Conservation (phyloP, 805 yeast species). For the Candida nonsorbophila region DNA sequence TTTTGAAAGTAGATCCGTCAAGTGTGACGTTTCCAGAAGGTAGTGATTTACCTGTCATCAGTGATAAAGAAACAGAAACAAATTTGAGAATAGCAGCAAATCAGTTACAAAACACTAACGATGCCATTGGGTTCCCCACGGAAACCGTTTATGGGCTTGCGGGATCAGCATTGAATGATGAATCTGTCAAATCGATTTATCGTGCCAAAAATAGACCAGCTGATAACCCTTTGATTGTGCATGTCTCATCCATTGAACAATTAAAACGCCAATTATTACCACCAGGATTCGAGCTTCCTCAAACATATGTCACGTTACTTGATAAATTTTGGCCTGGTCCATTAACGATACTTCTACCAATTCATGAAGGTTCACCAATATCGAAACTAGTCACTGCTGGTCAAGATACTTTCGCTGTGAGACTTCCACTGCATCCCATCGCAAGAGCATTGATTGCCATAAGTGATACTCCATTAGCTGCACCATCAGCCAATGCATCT, state of each 20-base stretch:
- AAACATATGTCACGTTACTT: constrained; percentile 58
- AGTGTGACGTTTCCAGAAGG: constrained; percentile 45
- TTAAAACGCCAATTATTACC: constrained; percentile 56
- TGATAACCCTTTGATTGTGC: constrained; percentile 92
- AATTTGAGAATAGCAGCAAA: constrained; percentile 57
- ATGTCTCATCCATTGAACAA: constrained; percentile 74
- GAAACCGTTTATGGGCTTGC: constrained; percentile 97
- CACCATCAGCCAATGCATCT: constrained; percentile 96
- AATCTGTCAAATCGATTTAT: constrained; percentile 72
- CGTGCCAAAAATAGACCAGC: constrained; percentile 90
- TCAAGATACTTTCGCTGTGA: constrained; percentile 86
- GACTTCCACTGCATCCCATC: constrained; percentile 82
- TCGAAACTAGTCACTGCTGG: constrained; percentile 79
- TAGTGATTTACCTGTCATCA: constrained; percentile 38
- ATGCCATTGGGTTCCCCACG: constrained; percentile 89
- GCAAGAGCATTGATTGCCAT: constrained; percentile 86
- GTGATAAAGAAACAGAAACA: constrained; percentile 47
- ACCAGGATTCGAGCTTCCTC: constrained; percentile 52
- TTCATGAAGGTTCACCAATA: constrained; percentile 41
- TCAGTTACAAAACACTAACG: constrained; percentile 42
- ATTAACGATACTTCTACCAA: constrained; percentile 76
- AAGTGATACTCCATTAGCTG: constrained; percentile 88
- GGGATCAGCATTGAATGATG: constrained; percentile 73
- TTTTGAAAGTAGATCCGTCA: constrained; percentile 51
- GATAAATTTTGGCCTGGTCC: constrained; percentile 95